phyloP scores from a whole-genome alignment of 2,329 filamentous ascomycete genomes.

The Aspergillus piperis region DNA sequence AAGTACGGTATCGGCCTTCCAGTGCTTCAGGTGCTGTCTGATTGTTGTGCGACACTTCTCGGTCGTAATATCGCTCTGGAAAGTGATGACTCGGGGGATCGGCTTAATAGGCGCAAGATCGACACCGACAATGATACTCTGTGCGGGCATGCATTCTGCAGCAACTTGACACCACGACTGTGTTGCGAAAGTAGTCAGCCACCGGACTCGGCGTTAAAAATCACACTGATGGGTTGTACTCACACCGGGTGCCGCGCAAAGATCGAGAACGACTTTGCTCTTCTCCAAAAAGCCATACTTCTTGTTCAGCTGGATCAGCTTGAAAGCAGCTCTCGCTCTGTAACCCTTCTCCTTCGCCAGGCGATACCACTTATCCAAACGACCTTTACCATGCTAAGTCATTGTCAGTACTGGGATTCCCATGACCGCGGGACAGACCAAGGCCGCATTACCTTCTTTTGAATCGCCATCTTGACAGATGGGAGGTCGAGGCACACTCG shows the following conservation, averaged over 20 bases:
- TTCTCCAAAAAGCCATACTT: constrained; percentile 98
- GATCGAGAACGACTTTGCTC: constrained; percentile 93
- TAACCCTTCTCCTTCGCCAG: constrained; percentile 99
- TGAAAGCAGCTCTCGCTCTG: constrained; percentile 92
- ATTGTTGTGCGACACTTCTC: constrained; percentile 93
- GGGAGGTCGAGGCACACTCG: constrained; percentile 29
- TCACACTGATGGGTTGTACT: constrained; percentile 36
- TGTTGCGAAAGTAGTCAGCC: constrained; percentile 21
- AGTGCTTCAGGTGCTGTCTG: constrained; percentile 84
- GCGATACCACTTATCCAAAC: constrained; percentile 98
- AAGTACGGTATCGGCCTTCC: constrained; percentile 93
- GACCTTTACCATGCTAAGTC: constrained; percentile 81
- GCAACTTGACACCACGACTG: constrained; percentile 96
- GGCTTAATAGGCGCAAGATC: constrained; percentile 94
- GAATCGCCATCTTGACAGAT: constrained; percentile 73
- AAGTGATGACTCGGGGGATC: constrained; percentile 89
- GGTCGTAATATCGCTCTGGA: constrained; percentile 97
- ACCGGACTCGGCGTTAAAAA: background rate
- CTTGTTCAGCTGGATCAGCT: constrained; percentile 97
- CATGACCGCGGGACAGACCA: constrained; percentile 2
- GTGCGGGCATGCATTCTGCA: constrained; percentile 87
- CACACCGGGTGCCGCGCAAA: constrained; percentile 93
- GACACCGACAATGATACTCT: constrained; percentile 89
- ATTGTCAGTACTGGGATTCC: constrained; percentile 30
- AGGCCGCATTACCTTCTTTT: constrained; percentile 70